A percentile compares a stretch with the other conserved stretches of the same genome.
Evolutionary conservation across 805 yeast species (phyloP).

Genomic region (Candida manassasensis): DNA sequence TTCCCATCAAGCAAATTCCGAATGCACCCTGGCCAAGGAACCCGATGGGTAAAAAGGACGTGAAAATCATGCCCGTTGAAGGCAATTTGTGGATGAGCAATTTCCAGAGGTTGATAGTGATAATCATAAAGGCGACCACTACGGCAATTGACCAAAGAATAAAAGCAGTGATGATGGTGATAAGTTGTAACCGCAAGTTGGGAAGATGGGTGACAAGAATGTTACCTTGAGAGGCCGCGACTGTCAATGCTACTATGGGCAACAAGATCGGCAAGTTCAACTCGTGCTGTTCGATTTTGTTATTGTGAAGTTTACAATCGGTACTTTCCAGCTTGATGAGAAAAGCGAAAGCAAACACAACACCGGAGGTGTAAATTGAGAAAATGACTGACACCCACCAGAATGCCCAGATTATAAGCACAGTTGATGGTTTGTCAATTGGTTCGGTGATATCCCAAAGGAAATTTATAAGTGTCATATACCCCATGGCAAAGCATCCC

Average conservation of each 20-base stretch:
- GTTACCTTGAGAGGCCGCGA: constrained; percentile 68
- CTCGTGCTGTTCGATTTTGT: constrained; percentile 16
- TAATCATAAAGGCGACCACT: constrained; percentile 50
- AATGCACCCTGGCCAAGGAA: constrained; percentile 82
- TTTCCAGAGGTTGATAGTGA: constrained; percentile 57
- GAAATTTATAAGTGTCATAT: constrained; percentile 58
- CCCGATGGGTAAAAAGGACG: constrained; percentile 78
- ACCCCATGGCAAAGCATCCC: constrained; percentile 83
- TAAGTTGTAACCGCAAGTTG: constrained; percentile 36
- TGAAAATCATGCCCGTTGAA: constrained; percentile 47
- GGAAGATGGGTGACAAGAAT: constrained; percentile 45
- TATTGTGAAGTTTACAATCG: constrained; percentile 11
- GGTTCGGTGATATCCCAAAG: constrained; percentile 38
- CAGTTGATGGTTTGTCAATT: constrained; percentile 33
- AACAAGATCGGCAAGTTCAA: constrained; percentile 58
- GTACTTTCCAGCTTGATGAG: constrained; percentile 30
- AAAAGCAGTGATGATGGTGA: constrained; percentile 50
- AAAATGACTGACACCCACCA: constrained; percentile 69
- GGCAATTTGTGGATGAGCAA: constrained; percentile 59
- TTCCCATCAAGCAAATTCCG: constrained; percentile 55
- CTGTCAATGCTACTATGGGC: constrained; percentile 79
- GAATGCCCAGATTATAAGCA: constrained; percentile 47
- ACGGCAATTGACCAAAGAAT: constrained; percentile 71
- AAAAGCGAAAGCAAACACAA: constrained; percentile 49
- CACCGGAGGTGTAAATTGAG: constrained; percentile 58